Evolutionary conservation across 768 basidiomycete genomes (phyloP).

Genomic region (Phylloporus scabripes): DNA sequence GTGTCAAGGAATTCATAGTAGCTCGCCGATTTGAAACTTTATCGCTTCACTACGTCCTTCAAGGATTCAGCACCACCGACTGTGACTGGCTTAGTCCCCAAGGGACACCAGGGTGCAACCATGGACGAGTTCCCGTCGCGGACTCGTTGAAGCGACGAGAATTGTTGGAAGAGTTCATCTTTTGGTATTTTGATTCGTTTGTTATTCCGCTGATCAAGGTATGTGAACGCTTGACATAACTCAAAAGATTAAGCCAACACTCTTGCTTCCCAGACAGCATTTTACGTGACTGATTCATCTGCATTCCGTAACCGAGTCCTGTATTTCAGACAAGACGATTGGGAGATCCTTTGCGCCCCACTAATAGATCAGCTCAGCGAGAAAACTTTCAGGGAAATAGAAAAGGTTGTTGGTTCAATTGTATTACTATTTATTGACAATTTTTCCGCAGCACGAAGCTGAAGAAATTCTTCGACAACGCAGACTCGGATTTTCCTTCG

Average conservation of each 20-base stretch:
- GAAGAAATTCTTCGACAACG: conserved; percentile 64
- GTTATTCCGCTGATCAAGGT: conserved; percentile 76
- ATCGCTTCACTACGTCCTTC: conserved; percentile 69
- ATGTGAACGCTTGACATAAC: conserved; percentile 13
- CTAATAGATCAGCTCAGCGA: conserved; percentile 68
- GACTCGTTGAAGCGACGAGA: conserved; percentile 77
- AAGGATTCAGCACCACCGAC: conserved; percentile 66
- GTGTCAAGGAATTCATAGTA: conserved; percentile 66
- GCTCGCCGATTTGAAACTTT: conserved; percentile 78
- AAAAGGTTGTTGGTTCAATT: conserved; percentile 43
- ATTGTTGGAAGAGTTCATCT: conserved; percentile 82
- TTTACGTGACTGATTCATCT: conserved; percentile 91
- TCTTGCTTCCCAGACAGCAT: conserved; percentile 59
- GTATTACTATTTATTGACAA: not conserved
- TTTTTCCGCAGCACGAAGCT: conserved; percentile 48
- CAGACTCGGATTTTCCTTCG: conserved; percentile 75
- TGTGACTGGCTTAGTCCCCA: conserved; percentile 74
- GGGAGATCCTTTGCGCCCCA: conserved; percentile 78
- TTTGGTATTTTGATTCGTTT: conserved; percentile 91
- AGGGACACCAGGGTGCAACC: conserved; percentile 30
- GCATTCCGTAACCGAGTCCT: conserved; percentile 77
- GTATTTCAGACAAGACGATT: conserved; percentile 94
- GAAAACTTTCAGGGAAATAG: conserved; percentile 65
- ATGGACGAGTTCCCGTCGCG: conserved; percentile 50
- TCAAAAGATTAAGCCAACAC: not conserved